A percentile compares a stretch with the other conserved stretches of the same genome.
phyloP scores from a whole-genome alignment of 345 rosid genomes.

The Populus ilicifolia region DNA sequence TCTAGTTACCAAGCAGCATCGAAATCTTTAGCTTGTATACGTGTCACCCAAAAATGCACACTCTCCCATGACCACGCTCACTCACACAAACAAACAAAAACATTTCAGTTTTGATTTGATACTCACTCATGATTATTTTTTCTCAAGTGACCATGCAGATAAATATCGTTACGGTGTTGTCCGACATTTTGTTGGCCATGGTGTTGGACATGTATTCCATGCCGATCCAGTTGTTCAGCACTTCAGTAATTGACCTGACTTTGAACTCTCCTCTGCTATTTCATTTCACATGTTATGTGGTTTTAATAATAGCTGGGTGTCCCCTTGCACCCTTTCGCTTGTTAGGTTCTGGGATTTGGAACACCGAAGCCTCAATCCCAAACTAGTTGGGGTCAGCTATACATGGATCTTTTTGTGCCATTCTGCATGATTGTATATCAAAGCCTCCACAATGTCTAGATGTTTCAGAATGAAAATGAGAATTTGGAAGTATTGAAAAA shows the following conservation, averaged over 20 bases:
- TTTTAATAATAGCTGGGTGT: constrained; percentile 3
- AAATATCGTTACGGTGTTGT: constrained; percentile 77
- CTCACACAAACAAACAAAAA: neutral
- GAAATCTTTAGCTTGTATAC: neutral
- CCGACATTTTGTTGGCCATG: constrained; percentile 82
- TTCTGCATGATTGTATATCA: neutral
- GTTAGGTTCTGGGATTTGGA: neutral
- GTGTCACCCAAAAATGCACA: neutral
- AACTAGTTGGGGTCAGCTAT: too few relatives aligned
- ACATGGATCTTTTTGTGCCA: neutral
- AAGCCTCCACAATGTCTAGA: too few relatives aligned
- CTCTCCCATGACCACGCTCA: too few relatives aligned
- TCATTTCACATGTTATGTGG: constrained; percentile 2
- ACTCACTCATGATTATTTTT: constrained; percentile 18
- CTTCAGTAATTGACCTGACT: constrained; percentile 48
- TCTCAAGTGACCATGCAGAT: constrained; percentile 76
- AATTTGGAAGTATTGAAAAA: neutral
- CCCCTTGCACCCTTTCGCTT: neutral
- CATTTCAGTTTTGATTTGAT: neutral
- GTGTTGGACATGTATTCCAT: constrained; percentile 85
- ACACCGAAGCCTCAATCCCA: too few relatives aligned
- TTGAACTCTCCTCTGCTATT: neutral
- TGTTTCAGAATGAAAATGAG: neutral
- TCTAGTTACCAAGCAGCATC: neutral
- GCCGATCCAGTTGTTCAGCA: constrained; percentile 82